Percentiles rank a stretch among this genome's conserved stretches.
phyloP scores from a whole-genome alignment of 495 filamentous ascomycete species.

The Neurospora sp. region DNA sequence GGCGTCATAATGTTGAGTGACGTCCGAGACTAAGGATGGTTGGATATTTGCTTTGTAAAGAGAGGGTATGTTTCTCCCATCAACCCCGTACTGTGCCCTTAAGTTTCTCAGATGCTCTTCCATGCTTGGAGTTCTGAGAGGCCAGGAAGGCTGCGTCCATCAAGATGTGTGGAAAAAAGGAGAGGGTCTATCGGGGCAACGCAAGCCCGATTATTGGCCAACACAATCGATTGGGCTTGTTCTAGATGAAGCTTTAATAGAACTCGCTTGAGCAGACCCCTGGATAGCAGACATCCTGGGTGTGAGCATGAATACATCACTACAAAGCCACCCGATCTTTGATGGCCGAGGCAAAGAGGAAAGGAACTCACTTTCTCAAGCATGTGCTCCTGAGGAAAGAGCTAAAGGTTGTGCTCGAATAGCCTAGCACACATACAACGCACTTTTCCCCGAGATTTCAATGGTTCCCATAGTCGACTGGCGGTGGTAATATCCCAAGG shows the following conservation, averaged over 20 bases:
- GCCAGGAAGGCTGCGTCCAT: not conserved
- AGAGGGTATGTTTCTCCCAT: not conserved
- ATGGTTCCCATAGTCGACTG: not conserved
- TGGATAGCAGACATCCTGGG: not conserved
- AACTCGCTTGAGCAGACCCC: not conserved
- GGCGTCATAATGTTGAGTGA: not conserved
- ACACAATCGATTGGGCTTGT: not conserved
- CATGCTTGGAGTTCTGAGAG: not conserved
- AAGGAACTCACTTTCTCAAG: not conserved
- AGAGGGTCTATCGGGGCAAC: not conserved
- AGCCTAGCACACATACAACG: not conserved
- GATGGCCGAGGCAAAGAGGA: not conserved
- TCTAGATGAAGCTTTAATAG: not conserved
- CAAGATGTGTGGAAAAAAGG: not conserved
- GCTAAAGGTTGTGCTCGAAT: not conserved
- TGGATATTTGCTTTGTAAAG: not conserved
- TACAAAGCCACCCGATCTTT: not conserved
- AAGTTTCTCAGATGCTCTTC: not conserved
- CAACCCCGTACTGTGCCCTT: not conserved
- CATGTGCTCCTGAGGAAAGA: not conserved
- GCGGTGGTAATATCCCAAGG: not conserved
- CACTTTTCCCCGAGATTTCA: not conserved
- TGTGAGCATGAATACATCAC: not conserved
- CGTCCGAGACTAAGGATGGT: not conserved
- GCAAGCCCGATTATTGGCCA: not conserved